phyloP scores from a whole-genome alignment of 306 rosid species.

The Cicer cuneatum region DNA sequence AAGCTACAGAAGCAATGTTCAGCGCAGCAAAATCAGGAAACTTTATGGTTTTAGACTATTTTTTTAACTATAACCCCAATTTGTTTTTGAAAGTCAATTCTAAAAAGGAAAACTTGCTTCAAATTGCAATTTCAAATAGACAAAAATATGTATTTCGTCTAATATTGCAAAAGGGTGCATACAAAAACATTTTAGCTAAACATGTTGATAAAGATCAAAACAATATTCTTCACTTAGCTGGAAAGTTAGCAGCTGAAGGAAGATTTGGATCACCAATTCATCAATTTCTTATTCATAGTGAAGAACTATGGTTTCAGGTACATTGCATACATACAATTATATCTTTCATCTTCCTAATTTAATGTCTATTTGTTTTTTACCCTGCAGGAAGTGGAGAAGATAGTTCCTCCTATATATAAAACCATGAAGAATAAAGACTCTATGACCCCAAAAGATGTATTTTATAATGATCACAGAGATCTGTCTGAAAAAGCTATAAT shows the following conservation, averaged over 20 bases:
- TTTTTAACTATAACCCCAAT: background rate
- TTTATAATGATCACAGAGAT: background rate
- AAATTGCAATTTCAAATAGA: constrained; percentile 5
- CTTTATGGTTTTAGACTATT: background rate
- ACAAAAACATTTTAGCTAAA: background rate
- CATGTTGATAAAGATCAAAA: constrained; percentile 2
- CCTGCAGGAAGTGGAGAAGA: constrained; percentile 37
- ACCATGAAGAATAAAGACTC: background rate
- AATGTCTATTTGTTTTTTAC: background rate
- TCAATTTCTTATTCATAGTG: constrained; percentile 3
- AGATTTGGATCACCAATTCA: background rate
- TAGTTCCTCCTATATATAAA: background rate
- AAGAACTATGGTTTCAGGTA: constrained; percentile 20
- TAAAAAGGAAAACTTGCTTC: background rate
- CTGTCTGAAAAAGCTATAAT: background rate
- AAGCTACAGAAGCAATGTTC: background rate
- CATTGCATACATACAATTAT: too few relatives aligned
- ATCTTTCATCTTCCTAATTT: background rate
- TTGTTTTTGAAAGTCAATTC: background rate
- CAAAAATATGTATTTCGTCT: background rate
- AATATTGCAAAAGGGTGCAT: background rate
- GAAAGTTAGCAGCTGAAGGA: background rate
- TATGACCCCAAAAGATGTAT: constrained; percentile 13
- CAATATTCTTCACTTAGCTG: constrained; percentile 36
- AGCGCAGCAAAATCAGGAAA: constrained; percentile 37